phyloP scores from a whole-genome alignment of 371 early-diverging fungal species.

The Mucor indicus region DNA sequence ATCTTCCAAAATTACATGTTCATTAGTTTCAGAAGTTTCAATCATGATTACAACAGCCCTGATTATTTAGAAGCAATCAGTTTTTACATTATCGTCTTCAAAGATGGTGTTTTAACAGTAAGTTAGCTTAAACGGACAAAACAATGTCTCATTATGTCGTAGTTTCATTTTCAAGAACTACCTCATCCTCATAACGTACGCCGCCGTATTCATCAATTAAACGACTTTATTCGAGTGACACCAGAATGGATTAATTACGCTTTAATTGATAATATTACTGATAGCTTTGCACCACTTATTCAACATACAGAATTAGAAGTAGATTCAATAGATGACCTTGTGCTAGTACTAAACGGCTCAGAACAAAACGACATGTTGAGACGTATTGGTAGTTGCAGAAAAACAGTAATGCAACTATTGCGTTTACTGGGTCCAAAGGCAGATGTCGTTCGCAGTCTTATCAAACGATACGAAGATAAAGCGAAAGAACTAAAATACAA shows the following conservation, averaged over 20 bases:
- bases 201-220: slow-evolving; percentile 59
- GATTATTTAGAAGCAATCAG: slow-evolving; percentile 77
- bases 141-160: background rate
- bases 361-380: slow-evolving; percentile 88
- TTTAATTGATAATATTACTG: slow-evolving; percentile 82
- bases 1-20: slow-evolving; percentile 90
- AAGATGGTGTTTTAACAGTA: slow-evolving; percentile 61
- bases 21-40: slow-evolving; percentile 80
- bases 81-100: slow-evolving; percentile 81
- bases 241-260: slow-evolving; percentile 93
- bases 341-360: slow-evolving; percentile 64
- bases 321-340: slow-evolving; percentile 90
- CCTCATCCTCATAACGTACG: slow-evolving; percentile 64
- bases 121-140: slow-evolving; percentile 3
- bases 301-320: slow-evolving; percentile 82
- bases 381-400: slow-evolving; percentile 81
- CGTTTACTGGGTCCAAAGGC: slow-evolving; percentile 77
- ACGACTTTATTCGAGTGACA: slow-evolving; percentile 60
- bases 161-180: slow-evolving; percentile 63
- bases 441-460: slow-evolving; percentile 76
- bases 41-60: slow-evolving; percentile 64
- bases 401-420: slow-evolving; percentile 75
- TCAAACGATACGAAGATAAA: slow-evolving; percentile 59
- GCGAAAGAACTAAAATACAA: slow-evolving; percentile 35
- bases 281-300: slow-evolving; percentile 80